phyloP scores from a whole-genome alignment of 2,329 filamentous ascomycete species.

The Botrytis deweyae region DNA sequence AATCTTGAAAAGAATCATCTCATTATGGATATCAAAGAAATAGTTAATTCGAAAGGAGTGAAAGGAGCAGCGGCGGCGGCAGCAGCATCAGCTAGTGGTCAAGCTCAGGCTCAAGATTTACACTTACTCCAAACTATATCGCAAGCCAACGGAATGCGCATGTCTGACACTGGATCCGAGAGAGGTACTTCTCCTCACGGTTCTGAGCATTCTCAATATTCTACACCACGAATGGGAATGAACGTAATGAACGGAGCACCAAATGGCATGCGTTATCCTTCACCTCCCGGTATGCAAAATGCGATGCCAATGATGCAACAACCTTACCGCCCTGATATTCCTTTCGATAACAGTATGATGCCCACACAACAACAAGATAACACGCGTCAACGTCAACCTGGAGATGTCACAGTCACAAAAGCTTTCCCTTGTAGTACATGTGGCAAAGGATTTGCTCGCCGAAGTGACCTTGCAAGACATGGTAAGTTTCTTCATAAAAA shows the following conservation, averaged over 20 bases:
- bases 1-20: constrained; percentile 9
- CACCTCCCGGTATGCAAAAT: constrained; percentile 39
- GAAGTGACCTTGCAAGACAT: constrained; percentile 92
- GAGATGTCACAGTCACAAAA: constrained; percentile 48
- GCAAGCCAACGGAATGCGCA: constrained; percentile 37
- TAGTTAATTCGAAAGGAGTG: constrained; percentile 40
- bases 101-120: constrained; percentile 37
- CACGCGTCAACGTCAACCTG: constrained; percentile 24
- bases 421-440: constrained; percentile 89
- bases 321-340: constrained; percentile 34
- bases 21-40: constrained; percentile 42
- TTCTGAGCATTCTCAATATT: constrained; percentile 41
- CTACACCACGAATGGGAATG: constrained; percentile 36
- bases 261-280: constrained; percentile 40
- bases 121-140: constrained; percentile 40
- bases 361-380: constrained; percentile 32
- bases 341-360: constrained; percentile 37
- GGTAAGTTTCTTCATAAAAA: constrained; percentile 57
- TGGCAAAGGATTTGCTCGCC: constrained; percentile 84
- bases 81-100: constrained; percentile 34
- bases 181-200: constrained; percentile 40
- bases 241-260: constrained; percentile 37
- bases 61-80: constrained; percentile 36
- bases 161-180: constrained; percentile 40
- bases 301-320: constrained; percentile 40